Base-by-base conservation (phyloP, 768 basidiomycete genomes). In the Pleurotus cornucopiae region DNA sequence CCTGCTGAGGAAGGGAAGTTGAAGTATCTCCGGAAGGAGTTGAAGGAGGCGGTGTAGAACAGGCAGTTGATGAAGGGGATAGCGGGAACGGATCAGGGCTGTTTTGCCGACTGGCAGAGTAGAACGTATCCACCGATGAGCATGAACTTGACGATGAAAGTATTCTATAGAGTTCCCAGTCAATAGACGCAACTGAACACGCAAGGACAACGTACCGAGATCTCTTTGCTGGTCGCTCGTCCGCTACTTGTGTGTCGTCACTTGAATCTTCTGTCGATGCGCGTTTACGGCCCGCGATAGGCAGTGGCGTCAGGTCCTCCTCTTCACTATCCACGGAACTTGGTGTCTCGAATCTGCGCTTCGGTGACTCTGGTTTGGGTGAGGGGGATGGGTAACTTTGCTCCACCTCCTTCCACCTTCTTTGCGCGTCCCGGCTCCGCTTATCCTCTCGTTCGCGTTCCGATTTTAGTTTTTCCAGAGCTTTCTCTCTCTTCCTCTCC, bases 401-500 rank as follows among this genome's bases (percentile, higher is more conserved):
- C 6, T 30, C 1, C 2, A 6, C 30, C 30, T 6, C 30, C 3
- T 7, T 52, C 52, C 52, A 26, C 7, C 21, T 4, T 18, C n/a
- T 21, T 1, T 16, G 20, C 11, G 18, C 30, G 1, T 25, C 48
- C 5, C 14, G 21, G 1, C 2, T 14, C 0, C 12, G 44, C 16
- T 6, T 30, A 2, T 20, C 14, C 48, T 6, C 21, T 45, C 20
- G 3, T 41, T 40, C 49, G 6, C 25, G 46, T 11, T 26, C 38
- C 5, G 9, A 13, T 5, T 53, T 55, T 7, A 54, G 43, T 54
- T 41, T 39, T 13, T 23, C 43, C 20, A 58, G 53, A 14, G 48
- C 51, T 58, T 58, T 54, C 16, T 16, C 20, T 16, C 18, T 25
- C 20, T 13, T 14, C 49, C 62, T 25, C 62, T 57, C 23, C 48